Evolutionary conservation across 108 stramenopile genomes (phyloP), one percentile per base, ranked within the genome.

Genomic region (Skeletonema grethae): DNA sequence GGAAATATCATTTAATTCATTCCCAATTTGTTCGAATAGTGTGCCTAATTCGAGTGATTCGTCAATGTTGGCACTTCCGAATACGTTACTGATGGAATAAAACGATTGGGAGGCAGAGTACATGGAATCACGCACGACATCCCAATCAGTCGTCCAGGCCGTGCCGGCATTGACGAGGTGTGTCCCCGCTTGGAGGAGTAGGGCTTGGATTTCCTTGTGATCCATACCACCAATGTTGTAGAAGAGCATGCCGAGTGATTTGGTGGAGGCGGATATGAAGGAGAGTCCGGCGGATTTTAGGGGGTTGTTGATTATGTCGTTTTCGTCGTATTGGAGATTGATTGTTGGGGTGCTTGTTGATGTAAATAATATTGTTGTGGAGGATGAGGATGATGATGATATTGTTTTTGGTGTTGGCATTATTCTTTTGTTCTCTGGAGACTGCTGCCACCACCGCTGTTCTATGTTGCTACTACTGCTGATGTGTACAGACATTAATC

Each of bases 221-320:
- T 74, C 80, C 68, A 80, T 69, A 1, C 80, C 80, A 5, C 80
- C 80, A 9, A 80, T 74, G 63, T 80, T 80, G 73, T 80, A 80
- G 63, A 80, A 80, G n/a, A 80, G 69, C 80, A 80, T 61, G 4
- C 60, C 60, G 60, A 61, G 60, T 36, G 60, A 61, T 61, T 61
- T 61, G 34, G 60, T 61, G 32, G 80, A 80, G 64, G 80, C 80
- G 7, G 80, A 80, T 45, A 74, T 59, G 69, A 80, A 80, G 39
- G 80, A 74, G 3, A 74, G 73, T 2, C 80, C 80, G 20, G 80
- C 80, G 18, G 80, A 80, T 63, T 50, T 59, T 48, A 80, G 67
- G 16, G 80, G 80, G 56, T 80, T 80, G 68, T 24, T 53, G 50
- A 7, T 22, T 15, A 28, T 28, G 25, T 53, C n/a, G 4, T 22